A percentile compares a stretch with the other conserved stretches of the same genome.
Conservation (phyloP, 345 rosid genomes). For the Eucalyptus lansdowneana region DNA sequence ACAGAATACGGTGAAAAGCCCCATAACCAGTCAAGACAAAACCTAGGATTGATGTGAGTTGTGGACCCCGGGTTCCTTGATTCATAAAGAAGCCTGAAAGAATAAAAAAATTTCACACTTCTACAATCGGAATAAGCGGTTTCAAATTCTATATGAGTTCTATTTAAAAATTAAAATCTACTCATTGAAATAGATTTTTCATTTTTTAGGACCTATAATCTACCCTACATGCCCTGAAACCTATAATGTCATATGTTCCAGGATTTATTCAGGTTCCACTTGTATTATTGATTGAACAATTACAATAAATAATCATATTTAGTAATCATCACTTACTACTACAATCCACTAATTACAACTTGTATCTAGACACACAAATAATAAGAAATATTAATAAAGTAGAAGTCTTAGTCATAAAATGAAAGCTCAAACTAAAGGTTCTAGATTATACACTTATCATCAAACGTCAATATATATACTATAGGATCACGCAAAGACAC, state of each 20-base stretch:
- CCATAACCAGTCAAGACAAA: too few relatives aligned
- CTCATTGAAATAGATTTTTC: fast-evolving
- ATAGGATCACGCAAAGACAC: fast-evolving
- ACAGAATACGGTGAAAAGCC: too few relatives aligned
- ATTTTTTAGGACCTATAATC: fast-evolving
- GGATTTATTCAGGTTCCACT: fast-evolving
- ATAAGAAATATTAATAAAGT: fast-evolving
- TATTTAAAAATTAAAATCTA: too few relatives aligned
- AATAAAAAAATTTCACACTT: not conserved
- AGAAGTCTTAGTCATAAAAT: too few relatives aligned
- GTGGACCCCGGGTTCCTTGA: too few relatives aligned
- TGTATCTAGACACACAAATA: fast-evolving
- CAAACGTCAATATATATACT: fast-evolving
- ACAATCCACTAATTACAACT: fast-evolving
- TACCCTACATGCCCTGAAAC: fast-evolving
- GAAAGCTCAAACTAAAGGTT: fast-evolving
- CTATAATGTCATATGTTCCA: fast-evolving
- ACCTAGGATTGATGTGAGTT: too few relatives aligned
- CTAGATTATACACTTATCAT: fast-evolving
- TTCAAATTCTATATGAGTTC: too few relatives aligned
- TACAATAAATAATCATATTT: too few relatives aligned
- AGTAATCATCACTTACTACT: fast-evolving
- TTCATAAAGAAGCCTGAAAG: not conserved
- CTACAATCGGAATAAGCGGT: fast-evolving
- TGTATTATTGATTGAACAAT: too few relatives aligned